phyloP scores from a whole-genome alignment of 2,329 filamentous ascomycete species.

The Sphaerulina populicola region DNA sequence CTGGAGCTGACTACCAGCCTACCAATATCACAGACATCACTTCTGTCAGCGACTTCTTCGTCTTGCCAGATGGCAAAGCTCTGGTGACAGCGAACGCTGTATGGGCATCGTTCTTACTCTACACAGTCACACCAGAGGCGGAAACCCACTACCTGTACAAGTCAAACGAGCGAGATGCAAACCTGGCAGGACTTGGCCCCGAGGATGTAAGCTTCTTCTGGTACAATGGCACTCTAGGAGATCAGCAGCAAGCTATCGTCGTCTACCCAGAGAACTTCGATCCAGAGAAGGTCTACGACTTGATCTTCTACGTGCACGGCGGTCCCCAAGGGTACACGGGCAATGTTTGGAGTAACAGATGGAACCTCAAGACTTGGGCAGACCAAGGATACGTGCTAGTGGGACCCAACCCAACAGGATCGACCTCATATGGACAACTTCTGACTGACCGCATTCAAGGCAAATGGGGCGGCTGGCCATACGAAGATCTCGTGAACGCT shows the following conservation, averaged over 20 bases:
- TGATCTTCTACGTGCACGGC: slow-evolving; percentile 29
- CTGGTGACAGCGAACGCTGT: slow-evolving; percentile 19
- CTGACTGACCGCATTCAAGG: slow-evolving; percentile 26
- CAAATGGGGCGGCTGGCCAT: slow-evolving; percentile 22
- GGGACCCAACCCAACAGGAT: slow-evolving; percentile 27
- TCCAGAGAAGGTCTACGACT: slow-evolving; percentile 23
- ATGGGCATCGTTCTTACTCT: slow-evolving; percentile 21
- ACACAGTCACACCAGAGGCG: slow-evolving; percentile 15
- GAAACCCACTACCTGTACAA: slow-evolving; percentile 22
- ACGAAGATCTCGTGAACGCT: slow-evolving; percentile 23
- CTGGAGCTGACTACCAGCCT: slow-evolving; percentile 19
- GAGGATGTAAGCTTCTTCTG: slow-evolving; percentile 19
- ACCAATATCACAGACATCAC: slow-evolving; percentile 22
- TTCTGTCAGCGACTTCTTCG: slow-evolving; percentile 20
- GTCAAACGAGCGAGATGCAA: slow-evolving; percentile 20
- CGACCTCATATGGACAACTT: slow-evolving; percentile 27
- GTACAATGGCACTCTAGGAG: slow-evolving; percentile 25
- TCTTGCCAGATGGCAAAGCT: slow-evolving; percentile 20
- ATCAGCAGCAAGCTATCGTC: slow-evolving; percentile 22
- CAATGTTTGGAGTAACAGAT: slow-evolving; percentile 26
- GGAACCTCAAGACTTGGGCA: slow-evolving; percentile 28
- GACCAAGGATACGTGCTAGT: slow-evolving; percentile 31
- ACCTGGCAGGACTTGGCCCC: slow-evolving; percentile 22
- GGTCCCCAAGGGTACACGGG: slow-evolving; percentile 27
- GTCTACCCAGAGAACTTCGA: slow-evolving; percentile 25